Percentiles rank a stretch among this genome's conserved stretches.
These are phyloP conservation scores for Mycena indigotica DNA, from an alignment of 768 basidiomycete genomes.

Conservation along the genomic window DNA sequence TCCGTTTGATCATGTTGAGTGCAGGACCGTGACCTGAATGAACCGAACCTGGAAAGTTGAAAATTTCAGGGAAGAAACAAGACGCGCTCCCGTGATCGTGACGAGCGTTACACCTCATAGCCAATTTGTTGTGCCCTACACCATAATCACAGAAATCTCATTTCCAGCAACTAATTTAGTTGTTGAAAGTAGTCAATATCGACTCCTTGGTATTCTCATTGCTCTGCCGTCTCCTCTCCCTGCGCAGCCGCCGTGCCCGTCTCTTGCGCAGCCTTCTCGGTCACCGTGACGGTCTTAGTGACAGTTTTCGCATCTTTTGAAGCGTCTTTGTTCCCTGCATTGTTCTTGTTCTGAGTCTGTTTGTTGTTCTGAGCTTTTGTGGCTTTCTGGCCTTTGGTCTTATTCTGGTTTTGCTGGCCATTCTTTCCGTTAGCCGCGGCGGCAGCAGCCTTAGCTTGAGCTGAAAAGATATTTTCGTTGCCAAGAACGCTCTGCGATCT, in stretches of 20 bases:
- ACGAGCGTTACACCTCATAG: too few relatives aligned
- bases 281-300: neutral
- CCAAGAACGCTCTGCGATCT: conserved; percentile 24
- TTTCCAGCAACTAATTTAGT: too few relatives aligned
- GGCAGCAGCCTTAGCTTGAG: neutral
- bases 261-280: neutral
- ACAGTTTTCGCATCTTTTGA: neutral
- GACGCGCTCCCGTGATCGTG: too few relatives aligned
- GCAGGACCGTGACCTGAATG: too few relatives aligned
- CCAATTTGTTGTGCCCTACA: too few relatives aligned
- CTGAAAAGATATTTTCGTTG: conserved; percentile 24
- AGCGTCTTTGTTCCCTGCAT: neutral
- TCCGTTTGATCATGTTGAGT: too few relatives aligned
- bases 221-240: too few relatives aligned
- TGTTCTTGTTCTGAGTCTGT: neutral
- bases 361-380: neutral
- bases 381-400: neutral
- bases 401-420: neutral
- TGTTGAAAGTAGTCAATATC: too few relatives aligned
- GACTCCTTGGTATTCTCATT: too few relatives aligned
- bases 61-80: too few relatives aligned
- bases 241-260: neutral
- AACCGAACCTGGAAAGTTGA: too few relatives aligned
- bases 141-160: too few relatives aligned
- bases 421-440: neutral